Conservation (phyloP, 2,329 filamentous ascomycete species). For the Ampelomyces quisqualis region DNA sequence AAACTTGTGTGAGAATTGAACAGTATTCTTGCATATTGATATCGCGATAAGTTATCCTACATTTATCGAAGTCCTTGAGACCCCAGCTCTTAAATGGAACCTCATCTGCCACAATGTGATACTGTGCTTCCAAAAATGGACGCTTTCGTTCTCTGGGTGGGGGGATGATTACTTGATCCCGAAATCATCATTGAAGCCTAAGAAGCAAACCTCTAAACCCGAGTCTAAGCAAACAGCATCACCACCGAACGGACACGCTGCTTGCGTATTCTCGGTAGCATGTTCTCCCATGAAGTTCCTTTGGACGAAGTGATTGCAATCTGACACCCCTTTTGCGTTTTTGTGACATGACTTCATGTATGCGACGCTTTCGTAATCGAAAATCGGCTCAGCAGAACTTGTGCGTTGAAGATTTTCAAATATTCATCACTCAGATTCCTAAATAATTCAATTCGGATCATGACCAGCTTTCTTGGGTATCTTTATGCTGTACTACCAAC, state of each 20-base stretch:
- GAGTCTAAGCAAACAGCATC: slow-evolving; percentile 15
- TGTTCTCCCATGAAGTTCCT: slow-evolving; percentile 13
- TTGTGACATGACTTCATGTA: slow-evolving; percentile 22
- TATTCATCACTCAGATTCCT: slow-evolving; percentile 7
- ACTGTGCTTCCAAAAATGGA: too few species aligned
- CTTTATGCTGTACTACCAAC: slow-evolving; percentile 12
- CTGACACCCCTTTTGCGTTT: background rate
- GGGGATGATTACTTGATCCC: slow-evolving; percentile 26
- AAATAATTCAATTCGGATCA: slow-evolving; percentile 5
- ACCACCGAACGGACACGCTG: slow-evolving; percentile 20
- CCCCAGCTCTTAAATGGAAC: too few species aligned
- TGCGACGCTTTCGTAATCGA: slow-evolving; percentile 15
- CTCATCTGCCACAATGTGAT: too few species aligned
- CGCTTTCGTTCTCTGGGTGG: too few species aligned
- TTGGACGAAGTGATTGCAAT: slow-evolving; percentile 17
- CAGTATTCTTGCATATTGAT: too few species aligned
- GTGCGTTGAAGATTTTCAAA: slow-evolving; percentile 14
- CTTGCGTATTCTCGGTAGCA: slow-evolving; percentile 9
- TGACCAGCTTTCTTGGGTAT: slow-evolving; percentile 12
- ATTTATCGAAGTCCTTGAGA: too few species aligned
- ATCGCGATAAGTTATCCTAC: too few species aligned
- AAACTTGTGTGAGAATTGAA: too few species aligned
- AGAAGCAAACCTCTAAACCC: too few species aligned
- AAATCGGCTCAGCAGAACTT: slow-evolving; percentile 16
- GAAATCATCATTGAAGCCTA: slow-evolving; percentile 18